These are phyloP conservation scores for Nothopassalora personata DNA, from an alignment of 2,329 filamentous ascomycete species.

Conservation along the genomic window DNA sequence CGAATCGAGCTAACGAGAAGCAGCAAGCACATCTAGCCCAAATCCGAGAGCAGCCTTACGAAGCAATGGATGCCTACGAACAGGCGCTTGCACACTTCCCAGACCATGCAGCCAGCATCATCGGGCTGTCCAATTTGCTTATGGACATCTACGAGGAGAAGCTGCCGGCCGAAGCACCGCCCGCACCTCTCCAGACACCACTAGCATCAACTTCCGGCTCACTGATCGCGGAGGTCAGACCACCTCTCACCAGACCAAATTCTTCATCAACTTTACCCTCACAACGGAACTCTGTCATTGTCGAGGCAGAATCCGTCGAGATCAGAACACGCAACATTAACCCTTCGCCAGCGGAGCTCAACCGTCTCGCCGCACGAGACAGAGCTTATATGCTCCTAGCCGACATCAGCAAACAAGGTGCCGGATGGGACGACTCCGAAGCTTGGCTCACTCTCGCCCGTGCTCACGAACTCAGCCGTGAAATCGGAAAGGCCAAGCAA, in stretches of 20 bases:
- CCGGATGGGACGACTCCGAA: constrained; percentile 85
- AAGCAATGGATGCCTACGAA: constrained; percentile 74
- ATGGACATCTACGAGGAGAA: constrained; percentile 74
- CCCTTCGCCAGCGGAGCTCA: constrained; percentile 62
- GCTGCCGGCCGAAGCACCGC: constrained; percentile 53
- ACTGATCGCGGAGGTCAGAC: constrained; percentile 19
- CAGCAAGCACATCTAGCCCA: constrained; percentile 64
- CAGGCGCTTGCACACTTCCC: constrained; percentile 71
- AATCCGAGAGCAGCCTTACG: constrained; percentile 57
- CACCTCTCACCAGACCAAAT: constrained; percentile 15
- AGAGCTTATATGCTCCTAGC: constrained; percentile 80
- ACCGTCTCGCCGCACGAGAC: constrained; percentile 83
- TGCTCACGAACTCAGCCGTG: constrained; percentile 80
- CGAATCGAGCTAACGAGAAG: constrained; percentile 17
- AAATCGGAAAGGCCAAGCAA: constrained; percentile 81
- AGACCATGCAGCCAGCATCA: constrained; percentile 73
- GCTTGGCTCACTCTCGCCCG: constrained; percentile 87
- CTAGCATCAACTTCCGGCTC: constrained; percentile 21
- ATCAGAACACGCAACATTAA: constrained; percentile 15
- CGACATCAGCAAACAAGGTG: constrained; percentile 75
- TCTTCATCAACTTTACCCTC: constrained; percentile 14
- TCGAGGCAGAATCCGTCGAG: constrained; percentile 11
- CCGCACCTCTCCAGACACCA: constrained; percentile 30
- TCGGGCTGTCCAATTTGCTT: constrained; percentile 77
- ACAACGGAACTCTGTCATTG: constrained; percentile 10